Evolutionary conservation across 371 early-diverging fungal species (phyloP).

Genomic region (Saksenaea oblongispora): DNA sequence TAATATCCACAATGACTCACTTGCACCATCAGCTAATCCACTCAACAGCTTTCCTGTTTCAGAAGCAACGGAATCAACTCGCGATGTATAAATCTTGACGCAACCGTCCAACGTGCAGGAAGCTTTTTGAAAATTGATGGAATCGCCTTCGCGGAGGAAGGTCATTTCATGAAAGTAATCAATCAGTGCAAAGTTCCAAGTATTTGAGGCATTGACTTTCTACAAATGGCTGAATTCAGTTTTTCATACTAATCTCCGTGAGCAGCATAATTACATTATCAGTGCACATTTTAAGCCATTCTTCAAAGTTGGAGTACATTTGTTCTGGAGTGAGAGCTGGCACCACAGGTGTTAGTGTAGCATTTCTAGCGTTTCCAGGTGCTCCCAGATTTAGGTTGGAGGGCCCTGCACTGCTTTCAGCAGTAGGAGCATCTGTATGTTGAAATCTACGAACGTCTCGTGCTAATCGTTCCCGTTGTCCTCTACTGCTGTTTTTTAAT

Average conservation of each 20-base stretch:
- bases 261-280: conserved; percentile 73
- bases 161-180: conserved; percentile 98
- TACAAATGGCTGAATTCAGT: conserved; percentile 24
- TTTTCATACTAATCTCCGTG: not conserved
- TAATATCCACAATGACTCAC: conserved; percentile 32
- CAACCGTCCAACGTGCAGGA: conserved; percentile 99
- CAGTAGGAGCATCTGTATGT: not conserved
- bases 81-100: conserved; percentile 97
- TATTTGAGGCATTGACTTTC: conserved; percentile 98
- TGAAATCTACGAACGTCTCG: conserved; percentile 10
- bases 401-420: too few relatives aligned
- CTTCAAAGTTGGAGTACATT: conserved; percentile 79
- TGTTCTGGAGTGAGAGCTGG: conserved; percentile 43
- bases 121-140: conserved; percentile 99
- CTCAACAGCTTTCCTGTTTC: conserved; percentile 93
- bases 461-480: conserved; percentile 18
- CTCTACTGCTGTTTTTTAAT: not conserved
- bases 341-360: conserved; percentile 12
- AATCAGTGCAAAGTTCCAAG: conserved; percentile 98
- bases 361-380: not conserved
- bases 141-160: conserved; percentile 90
- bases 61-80: conserved; percentile 97
- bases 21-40: conserved; percentile 76
- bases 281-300: conserved; percentile 97
- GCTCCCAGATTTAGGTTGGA: not conserved